phyloP scores from a whole-genome alignment of 306 rosid species.

The Cicer judaicum region DNA sequence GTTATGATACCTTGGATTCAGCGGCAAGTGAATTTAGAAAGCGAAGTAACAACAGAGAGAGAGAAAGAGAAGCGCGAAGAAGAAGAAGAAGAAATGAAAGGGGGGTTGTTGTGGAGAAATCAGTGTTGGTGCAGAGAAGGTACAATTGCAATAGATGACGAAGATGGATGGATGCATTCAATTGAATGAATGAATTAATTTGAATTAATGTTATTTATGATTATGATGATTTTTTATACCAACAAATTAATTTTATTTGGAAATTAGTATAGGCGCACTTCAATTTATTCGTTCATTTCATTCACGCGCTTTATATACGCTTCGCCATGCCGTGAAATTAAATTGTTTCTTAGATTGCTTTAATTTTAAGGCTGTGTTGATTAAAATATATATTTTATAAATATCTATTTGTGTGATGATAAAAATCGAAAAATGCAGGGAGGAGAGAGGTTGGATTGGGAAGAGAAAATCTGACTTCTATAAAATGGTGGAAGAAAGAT shows the following conservation, averaged over 20 bases:
- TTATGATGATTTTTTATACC: constrained; percentile 19
- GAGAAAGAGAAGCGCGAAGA: background rate
- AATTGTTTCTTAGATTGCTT: background rate
- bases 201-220: background rate
- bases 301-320: constrained; percentile 52
- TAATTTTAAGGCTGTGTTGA: too few relatives aligned
- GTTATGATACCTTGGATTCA: constrained; percentile 43
- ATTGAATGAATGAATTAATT: constrained; percentile 6
- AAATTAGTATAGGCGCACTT: constrained; percentile 24
- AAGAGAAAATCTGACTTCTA: too few relatives aligned
- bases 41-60: background rate
- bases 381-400: too few relatives aligned
- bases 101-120: constrained; percentile 33
- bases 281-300: background rate
- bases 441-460: too few relatives aligned
- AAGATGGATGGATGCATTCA: constrained; percentile 52
- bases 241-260: background rate
- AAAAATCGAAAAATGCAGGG: too few relatives aligned
- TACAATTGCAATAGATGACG: constrained; percentile 54
- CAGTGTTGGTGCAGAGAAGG: constrained; percentile 42
- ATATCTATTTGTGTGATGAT: too few relatives aligned
- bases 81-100: background rate
- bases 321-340: constrained; percentile 47
- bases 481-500: too few relatives aligned
- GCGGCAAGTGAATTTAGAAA: constrained; percentile 43